phyloP scores from a whole-genome alignment of 2,329 filamentous ascomycete species.

The Diaporthe australafricana region DNA sequence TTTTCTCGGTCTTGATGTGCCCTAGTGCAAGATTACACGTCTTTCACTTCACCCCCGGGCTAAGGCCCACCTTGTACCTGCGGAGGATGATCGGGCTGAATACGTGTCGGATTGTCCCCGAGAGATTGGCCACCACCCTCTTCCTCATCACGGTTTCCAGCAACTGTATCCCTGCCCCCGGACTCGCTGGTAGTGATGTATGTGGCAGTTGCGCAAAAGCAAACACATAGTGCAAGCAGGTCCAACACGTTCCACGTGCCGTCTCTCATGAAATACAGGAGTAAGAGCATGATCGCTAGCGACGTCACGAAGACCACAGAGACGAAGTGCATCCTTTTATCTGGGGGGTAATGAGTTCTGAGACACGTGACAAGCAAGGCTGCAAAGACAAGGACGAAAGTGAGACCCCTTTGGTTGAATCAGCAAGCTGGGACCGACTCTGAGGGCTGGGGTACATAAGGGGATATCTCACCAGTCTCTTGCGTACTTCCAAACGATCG shows the following conservation, averaged over 20 bases:
- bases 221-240: neutral
- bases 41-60: neutral
- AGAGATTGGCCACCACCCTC: neutral
- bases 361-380: neutral
- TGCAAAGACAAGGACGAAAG: neutral
- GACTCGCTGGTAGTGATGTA: neutral
- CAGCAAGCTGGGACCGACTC: neutral
- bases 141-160: neutral
- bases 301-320: neutral
- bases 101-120: too few relatives aligned
- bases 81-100: neutral
- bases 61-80: too few relatives aligned
- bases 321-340: neutral
- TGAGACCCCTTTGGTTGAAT: neutral
- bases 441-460: rapidly evolving
- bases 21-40: too few relatives aligned
- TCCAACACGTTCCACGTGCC: neutral
- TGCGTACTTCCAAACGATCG: neutral
- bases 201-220: neutral
- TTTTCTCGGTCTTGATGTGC: too few relatives aligned
- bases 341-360: neutral
- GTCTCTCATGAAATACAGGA: neutral
- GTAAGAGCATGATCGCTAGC: neutral
- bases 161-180: neutral
- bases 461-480: neutral